Base-by-base conservation (phyloP, 192 early-diverging fungal species). In the Entomortierella beljakovae region DNA sequence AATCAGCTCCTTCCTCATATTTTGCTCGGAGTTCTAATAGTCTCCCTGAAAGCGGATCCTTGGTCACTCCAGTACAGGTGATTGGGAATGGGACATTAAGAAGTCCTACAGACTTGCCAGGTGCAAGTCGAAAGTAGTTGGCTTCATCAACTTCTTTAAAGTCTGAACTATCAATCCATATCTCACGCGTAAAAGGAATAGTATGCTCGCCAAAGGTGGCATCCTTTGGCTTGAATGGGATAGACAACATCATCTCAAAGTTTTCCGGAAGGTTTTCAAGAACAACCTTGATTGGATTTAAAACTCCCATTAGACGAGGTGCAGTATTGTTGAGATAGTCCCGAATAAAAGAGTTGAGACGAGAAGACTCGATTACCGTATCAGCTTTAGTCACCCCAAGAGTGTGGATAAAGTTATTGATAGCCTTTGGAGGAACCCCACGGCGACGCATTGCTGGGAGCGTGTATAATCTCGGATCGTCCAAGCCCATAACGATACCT, bases 381-480 rank as follows among this genome's bases (percentile, higher is more conserved):
- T 93, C 89, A 61, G 91, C 82, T 34, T 91, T 93, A 33, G 96
- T 96, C 33, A 98, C 96, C 61, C 96, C 96, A 23, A 98, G 73
- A 67, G 97, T 96, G 37, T 94, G 90, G 28, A 96, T 96, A 90
- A 99, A 99, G 33, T 94, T 94, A 74, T 98, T 98, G 87, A 99
- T 95, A 7, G 98, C 97, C 83, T 94, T 90, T 0, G 97, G 93
- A 57, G 98, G 98, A 62, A 99, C 93, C 52, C 98, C 98, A 51
- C 98, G 95, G 29, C 98, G 93, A 64, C 96, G 94, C 53, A 99
- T 88, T 40, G 92, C 97, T 3, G 92, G 92, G 48, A 99, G 86
- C 15, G 98, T 99, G 84, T 93, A 98, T 58, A 99, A 74, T 57
- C 98, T 89, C 35, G 98, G 98, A 70, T 99, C 98, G 83, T 99